These are phyloP conservation scores for Nissolia schottii DNA, from an alignment of 306 rosid genomes.

Conservation along the genomic window DNA sequence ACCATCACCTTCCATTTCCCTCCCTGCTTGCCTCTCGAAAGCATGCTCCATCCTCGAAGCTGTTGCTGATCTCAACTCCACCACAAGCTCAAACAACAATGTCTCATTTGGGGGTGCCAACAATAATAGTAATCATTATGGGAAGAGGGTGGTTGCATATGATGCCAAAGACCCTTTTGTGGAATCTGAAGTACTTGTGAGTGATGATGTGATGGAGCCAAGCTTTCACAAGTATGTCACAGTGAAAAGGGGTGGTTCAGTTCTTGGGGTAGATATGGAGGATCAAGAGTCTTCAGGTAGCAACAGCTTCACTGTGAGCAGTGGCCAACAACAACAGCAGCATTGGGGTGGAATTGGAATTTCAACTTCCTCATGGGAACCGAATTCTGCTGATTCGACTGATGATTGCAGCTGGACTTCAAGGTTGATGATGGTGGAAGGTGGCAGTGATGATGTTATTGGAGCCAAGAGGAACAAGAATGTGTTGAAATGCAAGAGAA, in stretches of 20 bases:
- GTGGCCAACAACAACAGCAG: conserved; percentile 36
- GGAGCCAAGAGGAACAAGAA: conserved; percentile 25
- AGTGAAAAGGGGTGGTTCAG: conserved; percentile 65
- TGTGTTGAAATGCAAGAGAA: conserved; percentile 34
- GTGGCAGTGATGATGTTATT: neutral
- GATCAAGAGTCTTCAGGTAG: conserved; percentile 93
- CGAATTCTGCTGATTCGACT: conserved; percentile 75
- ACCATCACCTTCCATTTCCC: conserved; percentile 54
- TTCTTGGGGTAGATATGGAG: conserved; percentile 54
- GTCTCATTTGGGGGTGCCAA: neutral
- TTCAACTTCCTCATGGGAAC: conserved; percentile 72
- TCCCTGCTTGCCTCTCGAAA: conserved; percentile 83
- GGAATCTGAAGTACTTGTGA: conserved; percentile 67
- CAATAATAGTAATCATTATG: conserved; percentile 16
- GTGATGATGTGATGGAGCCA: conserved; percentile 81
- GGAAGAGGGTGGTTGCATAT: conserved; percentile 17
- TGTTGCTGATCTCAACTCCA: conserved; percentile 87
- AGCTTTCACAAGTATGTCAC: conserved; percentile 95
- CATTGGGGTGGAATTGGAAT: conserved; percentile 34
- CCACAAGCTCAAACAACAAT: conserved; percentile 48
- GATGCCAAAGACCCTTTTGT: conserved; percentile 58
- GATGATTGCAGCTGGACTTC: conserved; percentile 75
- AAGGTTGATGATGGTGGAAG: conserved; percentile 40
- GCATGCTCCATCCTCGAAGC: conserved; percentile 97
- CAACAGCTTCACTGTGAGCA: conserved; percentile 62